These are phyloP conservation scores for Globisporangium takayamanum DNA, from an alignment of 352 stramenopile genomes.

Conservation along the genomic window DNA sequence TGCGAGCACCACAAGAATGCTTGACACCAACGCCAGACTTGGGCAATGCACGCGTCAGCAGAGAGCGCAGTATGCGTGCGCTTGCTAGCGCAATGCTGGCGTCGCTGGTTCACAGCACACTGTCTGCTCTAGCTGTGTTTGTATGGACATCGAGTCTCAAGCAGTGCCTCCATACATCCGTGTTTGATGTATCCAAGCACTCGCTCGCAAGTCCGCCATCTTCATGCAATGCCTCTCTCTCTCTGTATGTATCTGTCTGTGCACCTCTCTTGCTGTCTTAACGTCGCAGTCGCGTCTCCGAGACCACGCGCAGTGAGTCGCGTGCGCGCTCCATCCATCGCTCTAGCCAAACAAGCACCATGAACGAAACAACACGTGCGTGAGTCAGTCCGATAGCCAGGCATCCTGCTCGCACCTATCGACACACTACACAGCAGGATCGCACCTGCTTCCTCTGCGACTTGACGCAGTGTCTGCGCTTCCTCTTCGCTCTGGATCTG, in stretches of 20 bases:
- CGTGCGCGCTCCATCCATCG: slow-evolving; percentile 78
- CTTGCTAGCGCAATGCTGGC: too few relatives aligned
- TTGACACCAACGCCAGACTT: too few relatives aligned
- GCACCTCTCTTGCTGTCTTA: slow-evolving; percentile 2
- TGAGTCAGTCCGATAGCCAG: background rate
- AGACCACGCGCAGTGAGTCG: slow-evolving; percentile 79
- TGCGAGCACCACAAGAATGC: background rate
- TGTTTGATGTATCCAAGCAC: background rate
- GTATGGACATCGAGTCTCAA: too few relatives aligned
- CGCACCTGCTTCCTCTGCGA: slow-evolving; percentile 73
- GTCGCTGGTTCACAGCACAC: too few relatives aligned
- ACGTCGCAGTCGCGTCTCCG: slow-evolving; percentile 63
- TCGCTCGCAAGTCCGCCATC: background rate
- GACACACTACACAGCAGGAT: background rate
- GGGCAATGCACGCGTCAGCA: background rate
- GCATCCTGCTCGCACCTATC: too few relatives aligned
- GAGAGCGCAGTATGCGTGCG: too few relatives aligned
- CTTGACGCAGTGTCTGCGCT: slow-evolving; percentile 73
- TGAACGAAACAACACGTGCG: background rate
- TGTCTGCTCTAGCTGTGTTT: background rate
- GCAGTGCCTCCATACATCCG: too few relatives aligned
- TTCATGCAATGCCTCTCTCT: background rate
- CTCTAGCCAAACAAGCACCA: slow-evolving; percentile 20
- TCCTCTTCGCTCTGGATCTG: slow-evolving; percentile 85
- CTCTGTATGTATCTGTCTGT: background rate